A percentile compares a stretch with the other conserved stretches of the same genome.
Conservation (phyloP, 495 filamentous ascomycete species). For the Amniculicola lignicola region DNA sequence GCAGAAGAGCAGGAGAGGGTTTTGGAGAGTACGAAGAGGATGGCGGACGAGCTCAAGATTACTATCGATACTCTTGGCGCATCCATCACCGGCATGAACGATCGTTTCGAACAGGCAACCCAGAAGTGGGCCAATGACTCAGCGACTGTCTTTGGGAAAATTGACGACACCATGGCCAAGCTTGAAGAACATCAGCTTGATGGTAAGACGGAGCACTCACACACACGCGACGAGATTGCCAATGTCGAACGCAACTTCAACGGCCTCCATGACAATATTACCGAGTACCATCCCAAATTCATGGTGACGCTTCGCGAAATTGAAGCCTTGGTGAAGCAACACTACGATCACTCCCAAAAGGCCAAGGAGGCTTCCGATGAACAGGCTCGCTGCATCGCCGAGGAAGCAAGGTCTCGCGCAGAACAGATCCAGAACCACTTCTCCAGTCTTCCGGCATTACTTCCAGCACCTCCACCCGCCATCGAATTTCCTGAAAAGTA, state of each 20-base stretch:
- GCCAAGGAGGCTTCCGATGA: conserved; percentile 37
- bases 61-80: conserved; percentile 80
- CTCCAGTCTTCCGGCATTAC: conserved; percentile 48
- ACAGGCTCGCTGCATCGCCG: conserved; percentile 30
- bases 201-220: conserved; percentile 69
- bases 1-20: conserved; percentile 65
- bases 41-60: conserved; percentile 79
- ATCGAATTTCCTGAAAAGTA: conserved; percentile 50
- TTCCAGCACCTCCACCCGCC: conserved; percentile 46
- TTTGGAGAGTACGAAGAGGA: conserved; percentile 65
- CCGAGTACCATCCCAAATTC: conserved; percentile 81
- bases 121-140: conserved; percentile 85
- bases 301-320: conserved; percentile 78
- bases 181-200: conserved; percentile 72
- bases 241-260: conserved; percentile 68
- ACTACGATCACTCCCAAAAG: conserved; percentile 68
- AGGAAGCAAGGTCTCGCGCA: conserved; percentile 36
- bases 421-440: conserved; percentile 57
- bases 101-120: conserved; percentile 65
- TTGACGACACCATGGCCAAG: conserved; percentile 72
- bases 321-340: conserved; percentile 72
- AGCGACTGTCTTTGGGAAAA: conserved; percentile 72
- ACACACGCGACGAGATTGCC: conserved; percentile 71
- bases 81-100: conserved; percentile 46
- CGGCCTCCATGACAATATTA: conserved; percentile 68